Percentiles rank a stretch among this genome's conserved stretches.
Conservation (phyloP, 805 yeast genomes). For the Candida verbasci region DNA sequence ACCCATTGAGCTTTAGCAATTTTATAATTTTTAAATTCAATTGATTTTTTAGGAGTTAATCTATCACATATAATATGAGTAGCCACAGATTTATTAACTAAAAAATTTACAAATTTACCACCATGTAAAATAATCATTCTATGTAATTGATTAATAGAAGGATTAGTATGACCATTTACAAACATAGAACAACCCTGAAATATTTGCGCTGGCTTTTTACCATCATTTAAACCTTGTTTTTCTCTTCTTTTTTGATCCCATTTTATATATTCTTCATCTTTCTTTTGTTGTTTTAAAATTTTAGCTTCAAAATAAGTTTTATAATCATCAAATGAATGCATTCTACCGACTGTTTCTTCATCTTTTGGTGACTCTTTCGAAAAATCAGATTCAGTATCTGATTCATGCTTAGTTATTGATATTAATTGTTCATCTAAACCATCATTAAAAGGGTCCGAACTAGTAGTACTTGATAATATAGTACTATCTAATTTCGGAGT, state of each 20-base stretch:
- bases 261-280: conserved; percentile 45
- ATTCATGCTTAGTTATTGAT: conserved; percentile 3
- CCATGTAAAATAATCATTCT: conserved; percentile 72
- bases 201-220: conserved; percentile 28
- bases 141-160: conserved; percentile 71
- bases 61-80: conserved; percentile 83
- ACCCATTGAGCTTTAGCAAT: conserved; percentile 87
- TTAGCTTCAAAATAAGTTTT: conserved; percentile 62
- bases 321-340: conserved; percentile 60
- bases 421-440: conserved; percentile 14
- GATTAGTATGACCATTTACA: conserved; percentile 87
- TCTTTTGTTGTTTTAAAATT: conserved; percentile 54
- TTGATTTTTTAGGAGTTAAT: conserved; percentile 69
- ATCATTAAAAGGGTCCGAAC: conserved; percentile 22
- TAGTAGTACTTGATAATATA: conserved; percentile 5
- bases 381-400: conserved; percentile 11
- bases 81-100: conserved; percentile 66
- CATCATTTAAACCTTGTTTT: neutral
- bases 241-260: conserved; percentile 43
- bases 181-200: conserved; percentile 64
- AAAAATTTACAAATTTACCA: conserved; percentile 66
- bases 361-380: conserved; percentile 10
- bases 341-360: conserved; percentile 29
- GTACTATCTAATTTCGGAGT: conserved; percentile 8
- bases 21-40: conserved; percentile 60